Conservation (phyloP, 192 early-diverging fungal species). For the Chytriomyces sp. region DNA sequence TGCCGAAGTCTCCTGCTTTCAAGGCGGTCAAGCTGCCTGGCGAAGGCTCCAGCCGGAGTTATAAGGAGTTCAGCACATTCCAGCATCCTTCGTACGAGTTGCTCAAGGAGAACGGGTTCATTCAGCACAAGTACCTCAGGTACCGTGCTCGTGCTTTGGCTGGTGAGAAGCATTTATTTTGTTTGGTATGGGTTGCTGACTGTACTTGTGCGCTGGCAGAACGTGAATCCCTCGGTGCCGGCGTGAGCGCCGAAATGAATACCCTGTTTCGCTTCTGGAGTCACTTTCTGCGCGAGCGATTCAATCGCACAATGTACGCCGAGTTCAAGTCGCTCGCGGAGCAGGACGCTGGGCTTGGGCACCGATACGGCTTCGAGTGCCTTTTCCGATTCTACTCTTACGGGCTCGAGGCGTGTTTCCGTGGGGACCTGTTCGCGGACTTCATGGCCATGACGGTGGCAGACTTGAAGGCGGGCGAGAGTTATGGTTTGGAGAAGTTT, state of each 20-base stretch:
- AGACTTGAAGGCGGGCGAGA: slow-evolving; percentile 58
- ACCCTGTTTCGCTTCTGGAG: slow-evolving; percentile 97
- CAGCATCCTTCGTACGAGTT: slow-evolving; percentile 91
- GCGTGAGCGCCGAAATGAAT: slow-evolving; percentile 96
- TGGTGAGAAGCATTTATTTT: slow-evolving; percentile 36
- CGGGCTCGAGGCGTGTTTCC: slow-evolving; percentile 88
- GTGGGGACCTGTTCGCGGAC: slow-evolving; percentile 81
- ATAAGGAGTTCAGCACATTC: slow-evolving; percentile 53
- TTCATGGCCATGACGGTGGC: slow-evolving; percentile 81
- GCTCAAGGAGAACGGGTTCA: slow-evolving; percentile 94
- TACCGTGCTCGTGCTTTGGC: slow-evolving; percentile 90
- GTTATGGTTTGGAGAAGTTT: slow-evolving; percentile 94
- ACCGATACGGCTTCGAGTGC: slow-evolving; percentile 96
- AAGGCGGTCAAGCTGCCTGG: not conserved
- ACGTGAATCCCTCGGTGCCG: slow-evolving; percentile 85
- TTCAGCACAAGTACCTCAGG: slow-evolving; percentile 95
- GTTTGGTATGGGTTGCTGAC: not conserved
- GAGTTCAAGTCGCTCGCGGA: slow-evolving; percentile 91
- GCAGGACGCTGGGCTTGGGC: slow-evolving; percentile 80
- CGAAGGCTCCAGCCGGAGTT: slow-evolving; percentile 21
- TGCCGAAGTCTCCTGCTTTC: slow-evolving; percentile 4
- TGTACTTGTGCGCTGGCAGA: slow-evolving; percentile 56
- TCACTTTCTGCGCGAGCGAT: slow-evolving; percentile 96
- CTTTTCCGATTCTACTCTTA: slow-evolving; percentile 97
- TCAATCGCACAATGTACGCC: slow-evolving; percentile 89